A percentile compares a stretch with the other conserved stretches of the same genome.
phyloP scores from a whole-genome alignment of 306 rosid genomes.

The Citrullus mucosospermus region DNA sequence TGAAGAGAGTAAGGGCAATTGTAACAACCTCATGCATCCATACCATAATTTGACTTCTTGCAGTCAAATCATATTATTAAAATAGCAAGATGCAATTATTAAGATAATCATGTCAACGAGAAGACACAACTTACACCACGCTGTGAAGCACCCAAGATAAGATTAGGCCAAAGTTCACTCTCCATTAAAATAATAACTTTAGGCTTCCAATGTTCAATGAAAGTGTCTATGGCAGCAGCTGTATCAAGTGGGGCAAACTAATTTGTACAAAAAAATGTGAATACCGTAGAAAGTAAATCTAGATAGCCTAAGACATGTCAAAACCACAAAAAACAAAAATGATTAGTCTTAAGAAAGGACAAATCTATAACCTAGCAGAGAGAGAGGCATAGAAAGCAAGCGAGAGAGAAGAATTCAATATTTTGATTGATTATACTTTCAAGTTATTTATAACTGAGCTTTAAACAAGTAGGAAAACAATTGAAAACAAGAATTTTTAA shows the following conservation, averaged over 20 bases:
- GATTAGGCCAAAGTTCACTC: slow-evolving; percentile 94
- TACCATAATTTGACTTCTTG: not conserved
- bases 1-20: slow-evolving; percentile 16
- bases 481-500: not conserved
- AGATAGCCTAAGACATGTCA: not conserved
- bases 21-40: slow-evolving; percentile 10
- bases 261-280: slow-evolving; percentile 15
- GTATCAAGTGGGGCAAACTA: slow-evolving; percentile 86
- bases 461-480: not conserved
- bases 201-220: slow-evolving; percentile 78
- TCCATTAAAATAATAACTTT: slow-evolving; percentile 62
- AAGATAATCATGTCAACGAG: not conserved
- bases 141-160: slow-evolving; percentile 65
- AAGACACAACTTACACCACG: slow-evolving; percentile 48
- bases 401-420: not conserved
- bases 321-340: not conserved
- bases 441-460: not conserved
- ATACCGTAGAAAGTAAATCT: slow-evolving; percentile 14
- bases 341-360: not conserved
- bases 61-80: not conserved
- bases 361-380: not conserved
- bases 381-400: not conserved
- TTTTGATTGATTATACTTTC: not conserved
- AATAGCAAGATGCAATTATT: not conserved
- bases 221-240: slow-evolving; percentile 44